Evolutionary conservation across 2,329 filamentous ascomycete species (phyloP), one percentile per base, ranked within the genome.

Genomic region (Alternaria sp.): DNA sequence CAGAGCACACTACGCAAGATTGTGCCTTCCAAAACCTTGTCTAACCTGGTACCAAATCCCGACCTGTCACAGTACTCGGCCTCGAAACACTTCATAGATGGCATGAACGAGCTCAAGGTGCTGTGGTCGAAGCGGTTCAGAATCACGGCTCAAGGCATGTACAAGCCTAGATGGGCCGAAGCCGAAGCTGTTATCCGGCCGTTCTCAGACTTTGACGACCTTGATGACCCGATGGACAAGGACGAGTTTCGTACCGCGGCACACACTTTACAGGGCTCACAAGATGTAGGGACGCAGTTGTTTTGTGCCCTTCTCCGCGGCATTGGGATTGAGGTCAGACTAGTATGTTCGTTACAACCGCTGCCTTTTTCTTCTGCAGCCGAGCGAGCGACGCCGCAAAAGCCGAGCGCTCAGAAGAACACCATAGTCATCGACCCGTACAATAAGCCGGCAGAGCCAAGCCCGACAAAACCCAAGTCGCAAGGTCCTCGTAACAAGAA

Each of bases 281-380:
- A 94, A 65, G 95, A 99, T 76, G 84, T 96, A 9, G 95, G 94
- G 0, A 91, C 93, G 2, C 94, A 98, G 75, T 78, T 99, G 0
- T 97, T 96, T 71, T 98, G 95, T 76, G 91, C 94, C 3, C 79
- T 98, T 32, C 83, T 99, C 4, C 89, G 95, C 18, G 87, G 88
- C n/a, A 88, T 86, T n/a, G 93, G 92, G 3, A 88, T 98, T 7
- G 88, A 93, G 64, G 85, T 92, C 5, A 87, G 95, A 12, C 83
- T 99, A 5, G 91, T 98, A 0, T 97, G 93, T 77, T 99, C 95
- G 5, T 81, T 99, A 4, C 95, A 99, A 67, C 88, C 90, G 1
- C 82, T 99, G 0, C 85, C 91, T 0, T 94, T 94, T 67, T 82
- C 84, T 3, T 85, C 76, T 32, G 68, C 71, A 41, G 74, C 71